These are phyloP conservation scores for Eimeria sp. DNA, from an alignment of 169 alveolate genomes.

Conservation along the genomic window DNA sequence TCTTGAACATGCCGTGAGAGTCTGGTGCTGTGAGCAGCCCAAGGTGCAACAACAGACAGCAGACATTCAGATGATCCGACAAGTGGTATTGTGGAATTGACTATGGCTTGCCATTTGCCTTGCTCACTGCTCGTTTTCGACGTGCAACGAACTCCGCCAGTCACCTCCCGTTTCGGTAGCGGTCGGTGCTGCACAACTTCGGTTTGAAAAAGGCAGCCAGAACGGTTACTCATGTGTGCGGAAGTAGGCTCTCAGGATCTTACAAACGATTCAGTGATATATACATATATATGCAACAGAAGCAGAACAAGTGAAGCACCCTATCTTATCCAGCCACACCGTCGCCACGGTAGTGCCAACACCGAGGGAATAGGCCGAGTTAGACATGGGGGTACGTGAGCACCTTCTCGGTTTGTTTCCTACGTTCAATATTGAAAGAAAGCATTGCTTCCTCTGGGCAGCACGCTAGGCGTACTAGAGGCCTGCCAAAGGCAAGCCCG, in stretches of 20 bases:
- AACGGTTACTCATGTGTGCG: not conserved
- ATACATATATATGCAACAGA: not conserved
- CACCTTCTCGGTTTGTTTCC: not conserved
- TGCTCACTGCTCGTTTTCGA: not conserved
- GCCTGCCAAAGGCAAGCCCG: not conserved
- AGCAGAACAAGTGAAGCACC: not conserved
- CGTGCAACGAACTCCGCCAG: not conserved
- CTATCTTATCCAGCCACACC: not conserved
- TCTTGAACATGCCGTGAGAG: not conserved
- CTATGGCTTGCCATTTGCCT: not conserved
- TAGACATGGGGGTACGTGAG: not conserved
- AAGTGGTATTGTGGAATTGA: not conserved
- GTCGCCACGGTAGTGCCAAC: not conserved
- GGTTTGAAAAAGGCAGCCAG: not conserved
- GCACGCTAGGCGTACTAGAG: not conserved
- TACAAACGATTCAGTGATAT: not conserved
- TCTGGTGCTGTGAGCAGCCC: not conserved
- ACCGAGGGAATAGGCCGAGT: not conserved
- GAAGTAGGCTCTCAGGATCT: not conserved
- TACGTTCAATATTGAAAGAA: not conserved
- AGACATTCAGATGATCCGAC: no score
- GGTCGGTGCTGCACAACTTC: not conserved
- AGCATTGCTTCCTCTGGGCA: not conserved
- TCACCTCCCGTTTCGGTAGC: not conserved
- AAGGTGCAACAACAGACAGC: not conserved